Conservation (phyloP, 192 early-diverging fungal species). For the Coemansia sp. region DNA sequence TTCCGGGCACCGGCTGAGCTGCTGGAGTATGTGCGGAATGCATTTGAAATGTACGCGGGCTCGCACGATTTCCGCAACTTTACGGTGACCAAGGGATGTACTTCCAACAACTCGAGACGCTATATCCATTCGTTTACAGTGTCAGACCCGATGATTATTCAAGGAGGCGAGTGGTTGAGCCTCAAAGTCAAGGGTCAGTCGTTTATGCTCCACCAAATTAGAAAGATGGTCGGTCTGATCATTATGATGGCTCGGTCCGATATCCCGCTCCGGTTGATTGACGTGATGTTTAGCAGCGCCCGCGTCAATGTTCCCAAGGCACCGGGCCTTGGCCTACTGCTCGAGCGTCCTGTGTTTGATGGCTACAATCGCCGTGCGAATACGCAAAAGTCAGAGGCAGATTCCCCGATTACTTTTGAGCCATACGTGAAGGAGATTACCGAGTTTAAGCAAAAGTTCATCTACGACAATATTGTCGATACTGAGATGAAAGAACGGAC, state of each 20-base stretch:
- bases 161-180: slow-evolving; percentile 84
- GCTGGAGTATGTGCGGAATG: slow-evolving; percentile 65
- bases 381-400: slow-evolving; percentile 21
- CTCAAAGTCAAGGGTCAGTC: slow-evolving; percentile 92
- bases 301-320: slow-evolving; percentile 97
- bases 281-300: slow-evolving; percentile 60
- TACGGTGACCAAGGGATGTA: slow-evolving; percentile 76
- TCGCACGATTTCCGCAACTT: slow-evolving; percentile 97
- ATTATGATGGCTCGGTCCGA: slow-evolving; percentile 76
- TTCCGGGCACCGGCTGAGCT: slow-evolving; percentile 67
- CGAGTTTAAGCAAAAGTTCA: slow-evolving; percentile 83
- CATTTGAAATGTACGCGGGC: slow-evolving; percentile 73
- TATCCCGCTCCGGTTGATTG: slow-evolving; percentile 70
- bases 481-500: slow-evolving; percentile 67
- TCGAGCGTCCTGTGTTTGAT: slow-evolving; percentile 77
- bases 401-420: slow-evolving; percentile 59
- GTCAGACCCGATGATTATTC: slow-evolving; percentile 67
- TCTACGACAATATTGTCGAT: slow-evolving; percentile 77
- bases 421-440: slow-evolving; percentile 70
- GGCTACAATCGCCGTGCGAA: slow-evolving; percentile 60
- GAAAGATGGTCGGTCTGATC: slow-evolving; percentile 96
- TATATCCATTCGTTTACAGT: slow-evolving; percentile 83
- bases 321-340: slow-evolving; percentile 82
- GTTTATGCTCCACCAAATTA: slow-evolving; percentile 99
- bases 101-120: slow-evolving; percentile 75